Percentiles rank a stretch among this genome's conserved stretches.
These are phyloP conservation scores for Coemansia sp. DNA, from an alignment of 192 early-diverging fungal genomes.

Conservation along the genomic window DNA sequence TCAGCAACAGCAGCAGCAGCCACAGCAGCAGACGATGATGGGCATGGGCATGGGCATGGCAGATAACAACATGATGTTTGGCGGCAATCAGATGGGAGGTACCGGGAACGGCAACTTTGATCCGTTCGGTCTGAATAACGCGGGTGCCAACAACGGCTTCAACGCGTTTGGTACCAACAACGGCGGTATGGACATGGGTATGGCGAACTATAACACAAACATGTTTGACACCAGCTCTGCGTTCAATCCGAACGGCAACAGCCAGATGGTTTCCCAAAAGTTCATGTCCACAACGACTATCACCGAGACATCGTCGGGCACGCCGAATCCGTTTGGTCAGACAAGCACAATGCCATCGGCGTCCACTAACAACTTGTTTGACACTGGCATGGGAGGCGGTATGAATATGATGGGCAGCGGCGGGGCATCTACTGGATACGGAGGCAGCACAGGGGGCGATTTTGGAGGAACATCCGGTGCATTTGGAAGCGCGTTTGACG, in stretches of 20 bases:
- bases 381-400: constrained; percentile 10
- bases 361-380: constrained; percentile 21
- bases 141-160: constrained; percentile 5
- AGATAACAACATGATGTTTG: constrained; percentile 34
- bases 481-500: constrained; percentile 56
- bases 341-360: constrained; percentile 16
- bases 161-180: background rate
- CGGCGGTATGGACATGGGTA: constrained; percentile 12
- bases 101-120: constrained; percentile 33
- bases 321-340: constrained; percentile 39
- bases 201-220: constrained; percentile 12
- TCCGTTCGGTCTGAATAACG: constrained; percentile 36
- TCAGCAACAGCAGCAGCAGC: constrained; percentile 17
- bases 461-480: constrained; percentile 42
- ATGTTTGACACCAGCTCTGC: constrained; percentile 21
- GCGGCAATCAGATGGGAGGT: constrained; percentile 17
- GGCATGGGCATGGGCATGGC: constrained; percentile 30
- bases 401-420: constrained; percentile 15
- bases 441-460: background rate
- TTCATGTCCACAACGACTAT: constrained; percentile 27
- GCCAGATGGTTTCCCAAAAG: constrained; percentile 34
- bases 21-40: constrained; percentile 32
- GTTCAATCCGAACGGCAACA: constrained; percentile 37
- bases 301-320: constrained; percentile 9
- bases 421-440: constrained; percentile 6